Conservation (phyloP, 768 basidiomycete genomes). For the Boletus vermiculosoides region DNA sequence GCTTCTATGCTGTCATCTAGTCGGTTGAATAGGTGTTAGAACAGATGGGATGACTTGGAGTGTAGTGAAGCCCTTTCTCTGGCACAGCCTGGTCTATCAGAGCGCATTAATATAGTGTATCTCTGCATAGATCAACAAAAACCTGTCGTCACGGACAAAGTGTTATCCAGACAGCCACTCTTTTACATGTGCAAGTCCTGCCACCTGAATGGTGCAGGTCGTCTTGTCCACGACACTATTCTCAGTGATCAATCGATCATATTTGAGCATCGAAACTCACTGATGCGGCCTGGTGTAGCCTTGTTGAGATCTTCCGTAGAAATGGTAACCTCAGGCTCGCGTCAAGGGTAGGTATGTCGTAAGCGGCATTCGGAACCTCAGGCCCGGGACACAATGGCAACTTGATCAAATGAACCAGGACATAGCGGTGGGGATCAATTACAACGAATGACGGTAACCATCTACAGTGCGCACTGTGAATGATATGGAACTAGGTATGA, state of each 20-base stretch:
- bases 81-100: neutral
- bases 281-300: too few species aligned
- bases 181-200: neutral
- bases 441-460: too few species aligned
- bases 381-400: too few species aligned
- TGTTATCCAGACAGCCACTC: neutral
- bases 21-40: neutral
- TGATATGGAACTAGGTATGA: too few species aligned
- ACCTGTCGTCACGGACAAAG: neutral
- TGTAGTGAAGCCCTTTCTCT: neutral
- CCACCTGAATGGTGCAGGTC: neutral
- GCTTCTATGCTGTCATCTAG: constrained; percentile 21
- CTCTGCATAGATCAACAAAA: neutral
- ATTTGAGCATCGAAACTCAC: constrained; percentile 48
- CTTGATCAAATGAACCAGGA: too few species aligned
- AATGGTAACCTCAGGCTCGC: constrained; percentile 61
- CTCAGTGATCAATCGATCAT: constrained; percentile 31
- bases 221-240: neutral
- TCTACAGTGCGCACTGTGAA: too few species aligned
- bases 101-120: neutral
- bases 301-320: constrained; percentile 51
- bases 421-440: too few species aligned
- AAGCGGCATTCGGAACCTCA: too few species aligned
- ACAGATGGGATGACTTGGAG: neutral
- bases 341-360: constrained; percentile 46